Percentiles rank a stretch among this genome's conserved stretches.
phyloP scores from a whole-genome alignment of 305 asterid species.

The Stenogyne calaminthoides region DNA sequence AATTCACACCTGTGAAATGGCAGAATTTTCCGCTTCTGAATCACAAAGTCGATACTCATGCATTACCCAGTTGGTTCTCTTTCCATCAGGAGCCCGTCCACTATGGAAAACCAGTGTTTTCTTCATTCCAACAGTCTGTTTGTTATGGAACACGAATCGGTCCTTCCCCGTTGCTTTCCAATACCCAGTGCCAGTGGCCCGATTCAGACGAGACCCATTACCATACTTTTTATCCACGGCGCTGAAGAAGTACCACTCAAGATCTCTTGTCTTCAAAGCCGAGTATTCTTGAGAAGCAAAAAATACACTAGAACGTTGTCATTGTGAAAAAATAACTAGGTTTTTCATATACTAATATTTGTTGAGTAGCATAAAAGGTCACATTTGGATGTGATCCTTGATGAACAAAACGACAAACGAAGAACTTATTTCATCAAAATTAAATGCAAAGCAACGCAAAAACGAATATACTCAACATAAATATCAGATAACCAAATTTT shows the following conservation, averaged over 20 bases:
- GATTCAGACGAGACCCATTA: conserved; percentile 59
- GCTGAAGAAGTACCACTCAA: conserved; percentile 68
- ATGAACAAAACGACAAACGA: conserved; percentile 1
- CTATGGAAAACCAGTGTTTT: conserved; percentile 63
- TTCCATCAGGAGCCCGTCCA: conserved; percentile 65
- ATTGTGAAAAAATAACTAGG: conserved; percentile 15
- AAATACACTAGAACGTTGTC: conserved; percentile 15
- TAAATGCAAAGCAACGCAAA: neutral
- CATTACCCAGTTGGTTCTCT: conserved; percentile 66
- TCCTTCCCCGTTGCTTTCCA: conserved; percentile 73
- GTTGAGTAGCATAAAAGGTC: neutral
- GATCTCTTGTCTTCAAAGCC: conserved; percentile 57
- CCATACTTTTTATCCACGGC: conserved; percentile 66
- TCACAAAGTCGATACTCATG: conserved; percentile 59
- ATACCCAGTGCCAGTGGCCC: conserved; percentile 63
- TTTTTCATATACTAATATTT: neutral
- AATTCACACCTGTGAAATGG: conserved; percentile 46
- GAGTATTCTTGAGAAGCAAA: conserved; percentile 40
- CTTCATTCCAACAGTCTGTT: conserved; percentile 52
- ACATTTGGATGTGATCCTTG: neutral
- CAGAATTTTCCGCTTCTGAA: conserved; percentile 46
- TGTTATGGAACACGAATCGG: conserved; percentile 47
- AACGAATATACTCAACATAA: neutral
- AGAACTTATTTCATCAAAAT: neutral
- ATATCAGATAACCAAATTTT: neutral